phyloP scores from a whole-genome alignment of 2,329 filamentous ascomycete genomes.

The Alternaria metachromatica region DNA sequence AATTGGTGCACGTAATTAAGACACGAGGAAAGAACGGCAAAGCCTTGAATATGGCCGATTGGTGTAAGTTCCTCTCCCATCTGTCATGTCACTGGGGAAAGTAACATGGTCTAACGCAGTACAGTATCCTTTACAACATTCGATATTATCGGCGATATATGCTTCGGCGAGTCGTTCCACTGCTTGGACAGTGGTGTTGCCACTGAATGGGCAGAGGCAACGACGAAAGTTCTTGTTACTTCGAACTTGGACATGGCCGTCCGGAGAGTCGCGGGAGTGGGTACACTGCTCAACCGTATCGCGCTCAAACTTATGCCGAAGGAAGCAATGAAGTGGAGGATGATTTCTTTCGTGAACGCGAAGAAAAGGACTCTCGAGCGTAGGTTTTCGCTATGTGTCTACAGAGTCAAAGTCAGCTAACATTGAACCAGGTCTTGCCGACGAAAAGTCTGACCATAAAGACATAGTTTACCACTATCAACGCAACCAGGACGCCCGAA shows the following conservation, averaged over 20 bases:
- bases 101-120: not conserved
- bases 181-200: not conserved
- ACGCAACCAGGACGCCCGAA: not conserved
- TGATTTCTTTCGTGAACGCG: not conserved
- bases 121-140: not conserved
- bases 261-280: not conserved
- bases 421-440: not conserved
- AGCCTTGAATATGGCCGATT: not conserved
- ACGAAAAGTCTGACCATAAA: not conserved
- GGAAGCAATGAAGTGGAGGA: not conserved
- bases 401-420: not conserved
- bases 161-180: not conserved
- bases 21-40: not conserved
- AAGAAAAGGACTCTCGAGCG: not conserved
- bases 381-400: not conserved
- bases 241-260: not conserved
- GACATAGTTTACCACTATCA: not conserved
- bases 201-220: not conserved
- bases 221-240: not conserved
- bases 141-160: constrained; percentile 1
- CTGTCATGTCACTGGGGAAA: fast-evolving
- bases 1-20: not conserved
- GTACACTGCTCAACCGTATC: not conserved
- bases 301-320: not conserved
- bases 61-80: not conserved